A percentile compares a stretch with the other conserved stretches of the same genome.
These are phyloP conservation scores for Mycena alexandri DNA, from an alignment of 768 basidiomycete species.

Conservation along the genomic window DNA sequence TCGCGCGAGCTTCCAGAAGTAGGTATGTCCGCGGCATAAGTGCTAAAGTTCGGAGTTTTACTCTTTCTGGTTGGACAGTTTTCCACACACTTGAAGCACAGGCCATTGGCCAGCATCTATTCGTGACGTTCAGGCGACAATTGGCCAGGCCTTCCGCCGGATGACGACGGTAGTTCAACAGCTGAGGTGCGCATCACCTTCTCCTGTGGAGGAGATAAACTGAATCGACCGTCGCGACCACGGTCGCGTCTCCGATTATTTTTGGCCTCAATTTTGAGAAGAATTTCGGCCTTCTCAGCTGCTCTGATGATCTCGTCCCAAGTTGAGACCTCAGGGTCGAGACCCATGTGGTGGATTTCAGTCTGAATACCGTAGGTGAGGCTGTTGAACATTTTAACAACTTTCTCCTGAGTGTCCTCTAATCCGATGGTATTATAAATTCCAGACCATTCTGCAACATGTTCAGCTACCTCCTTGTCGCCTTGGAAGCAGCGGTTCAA, in stretches of 20 bases:
- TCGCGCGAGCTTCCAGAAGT: not conserved
- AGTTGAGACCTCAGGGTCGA: constrained; percentile 25
- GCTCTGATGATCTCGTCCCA: constrained; percentile 21
- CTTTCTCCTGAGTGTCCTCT: constrained; percentile 34
- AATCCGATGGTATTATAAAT: constrained; percentile 41
- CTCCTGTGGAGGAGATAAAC: not conserved
- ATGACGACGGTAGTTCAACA: not conserved
- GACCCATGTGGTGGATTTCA: constrained; percentile 18
- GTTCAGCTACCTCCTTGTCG: constrained; percentile 35
- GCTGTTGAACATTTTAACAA: constrained; percentile 44
- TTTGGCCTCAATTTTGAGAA: not conserved
- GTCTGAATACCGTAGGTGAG: constrained; percentile 36
- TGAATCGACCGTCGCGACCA: not conserved
- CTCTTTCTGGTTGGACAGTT: constrained; percentile 11
- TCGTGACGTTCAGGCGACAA: not conserved
- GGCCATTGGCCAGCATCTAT: constrained; percentile 20
- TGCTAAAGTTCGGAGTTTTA: constrained; percentile 16
- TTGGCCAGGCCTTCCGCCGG: not conserved
- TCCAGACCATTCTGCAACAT: constrained; percentile 40
- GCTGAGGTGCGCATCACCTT: not conserved
- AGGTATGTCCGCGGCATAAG: not conserved
- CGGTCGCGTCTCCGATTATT: not conserved
- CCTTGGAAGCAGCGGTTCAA: constrained; percentile 21
- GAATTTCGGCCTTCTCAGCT: constrained; percentile 6
- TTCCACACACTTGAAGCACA: constrained; percentile 24